These are phyloP conservation scores for Pythium phragmiticola DNA, from an alignment of 352 stramenopile genomes.

Conservation along the genomic window DNA sequence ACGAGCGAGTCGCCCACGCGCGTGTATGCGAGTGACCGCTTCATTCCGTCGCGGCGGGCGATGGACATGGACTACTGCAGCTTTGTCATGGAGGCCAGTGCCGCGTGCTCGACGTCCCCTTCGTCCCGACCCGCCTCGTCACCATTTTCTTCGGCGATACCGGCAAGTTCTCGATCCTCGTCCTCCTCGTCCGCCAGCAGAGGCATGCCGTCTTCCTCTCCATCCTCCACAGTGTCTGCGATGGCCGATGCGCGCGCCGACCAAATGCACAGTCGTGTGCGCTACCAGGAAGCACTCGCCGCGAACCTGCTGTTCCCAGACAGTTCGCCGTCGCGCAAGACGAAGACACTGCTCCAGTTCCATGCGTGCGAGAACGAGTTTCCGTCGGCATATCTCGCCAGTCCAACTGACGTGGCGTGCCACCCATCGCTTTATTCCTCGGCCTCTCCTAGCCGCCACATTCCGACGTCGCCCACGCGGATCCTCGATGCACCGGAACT, in stretches of 20 bases:
- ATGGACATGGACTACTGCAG: constrained; percentile 53
- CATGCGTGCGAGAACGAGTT: constrained; percentile 17
- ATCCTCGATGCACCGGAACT: constrained; percentile 96
- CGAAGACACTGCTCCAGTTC: constrained; percentile 31
- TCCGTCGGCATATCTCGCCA: not conserved
- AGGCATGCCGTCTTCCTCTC: not conserved
- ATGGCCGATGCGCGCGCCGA: constrained; percentile 6
- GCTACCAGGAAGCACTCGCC: constrained; percentile 36
- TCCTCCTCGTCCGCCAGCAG: not conserved
- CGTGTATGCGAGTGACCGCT: constrained; percentile 40
- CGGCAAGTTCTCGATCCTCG: not conserved
- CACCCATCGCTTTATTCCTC: constrained; percentile 24
- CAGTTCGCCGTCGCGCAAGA: constrained; percentile 10
- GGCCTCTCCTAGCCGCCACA: constrained; percentile 24
- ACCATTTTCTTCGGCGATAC: not conserved
- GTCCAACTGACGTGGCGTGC: constrained; percentile 13
- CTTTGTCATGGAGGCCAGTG: constrained; percentile 28
- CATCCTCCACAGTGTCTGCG: not conserved
- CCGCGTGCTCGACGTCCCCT: not conserved
- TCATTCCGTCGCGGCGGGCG: constrained; percentile 38
- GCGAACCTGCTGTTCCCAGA: constrained; percentile 33
- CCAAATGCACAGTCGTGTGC: constrained; percentile 32
- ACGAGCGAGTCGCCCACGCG: not conserved
- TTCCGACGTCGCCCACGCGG: constrained; percentile 45
- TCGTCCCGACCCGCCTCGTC: not conserved